Base-by-base conservation (phyloP, 2,329 filamentous ascomycete species). In the Trematosphaeria pertusa region DNA sequence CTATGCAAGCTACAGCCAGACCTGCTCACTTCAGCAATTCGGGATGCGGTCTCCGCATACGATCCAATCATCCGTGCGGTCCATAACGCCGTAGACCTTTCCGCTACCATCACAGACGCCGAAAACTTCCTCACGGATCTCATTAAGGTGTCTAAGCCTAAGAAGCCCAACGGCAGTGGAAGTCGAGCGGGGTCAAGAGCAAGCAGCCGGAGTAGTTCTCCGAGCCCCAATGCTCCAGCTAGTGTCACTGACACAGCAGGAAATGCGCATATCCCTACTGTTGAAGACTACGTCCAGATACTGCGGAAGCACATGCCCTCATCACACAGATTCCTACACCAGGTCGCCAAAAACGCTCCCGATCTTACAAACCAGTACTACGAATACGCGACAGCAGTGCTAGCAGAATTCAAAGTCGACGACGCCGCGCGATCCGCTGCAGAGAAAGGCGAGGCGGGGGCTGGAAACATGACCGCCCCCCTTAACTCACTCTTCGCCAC, bases 61-160 rank as follows among this genome's bases (percentile, higher is more conserved):
- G 88, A 91, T 41, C 87, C 87, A 0, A 84, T 91, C 48, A 89
- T 94, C 45, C 80, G 88, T 17, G 75, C 79, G 3, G 76, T 92
- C 5, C 89, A 93, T 65, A 81, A 88, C 43, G 81, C 82, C 2
- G 81, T 91, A 18, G 87, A 92, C 60, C 77, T 93, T 5, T 83
- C 83, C 24, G 84, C 84, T 30, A 87, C 89, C 15, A 70, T 93
- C 5, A 79, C 80, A 28, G 84, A 89, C 26, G 75, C 82, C 1
- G 84, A 92, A 64, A 76, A 73, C 8, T 91, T 94, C 60, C 65
- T 92, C 17, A 81, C 82, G 5, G 88, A 91, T 53, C 81, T 92
- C 46, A 83, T 94, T 66, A 83, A 84, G 51, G 78, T 62, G 3
- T 71, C 74, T 8, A 76, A 78, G 33, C 65, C 65, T 15, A 70